Conservation (phyloP, 352 stramenopile species). For the Globisporangium carolinianum region DNA sequence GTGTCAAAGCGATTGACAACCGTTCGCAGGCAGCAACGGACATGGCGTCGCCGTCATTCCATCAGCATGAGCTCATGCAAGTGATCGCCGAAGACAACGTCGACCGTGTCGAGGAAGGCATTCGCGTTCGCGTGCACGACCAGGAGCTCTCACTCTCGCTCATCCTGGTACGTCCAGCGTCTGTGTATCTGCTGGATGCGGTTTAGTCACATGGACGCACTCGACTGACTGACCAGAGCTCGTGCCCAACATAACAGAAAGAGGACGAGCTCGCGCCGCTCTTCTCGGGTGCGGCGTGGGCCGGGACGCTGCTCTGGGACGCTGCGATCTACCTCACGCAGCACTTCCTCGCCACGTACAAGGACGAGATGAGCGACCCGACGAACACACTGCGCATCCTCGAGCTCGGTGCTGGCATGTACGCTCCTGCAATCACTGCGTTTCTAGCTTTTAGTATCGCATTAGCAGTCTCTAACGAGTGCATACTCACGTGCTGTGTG, state of each 20-base stretch:
- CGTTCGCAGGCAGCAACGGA: not conserved
- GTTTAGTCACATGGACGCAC: no score
- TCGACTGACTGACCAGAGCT: no score
- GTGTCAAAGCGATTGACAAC: no score
- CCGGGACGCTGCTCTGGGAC: slow-evolving; percentile 89
- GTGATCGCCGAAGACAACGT: slow-evolving; percentile 53
- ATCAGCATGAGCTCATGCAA: slow-evolving; percentile 13
- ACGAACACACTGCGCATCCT: slow-evolving; percentile 47
- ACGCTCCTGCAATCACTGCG: slow-evolving; percentile 9
- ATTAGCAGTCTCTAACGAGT: no score
- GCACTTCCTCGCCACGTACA: slow-evolving; percentile 47
- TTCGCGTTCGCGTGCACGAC: slow-evolving; percentile 44
- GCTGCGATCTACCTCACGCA: slow-evolving; percentile 64
- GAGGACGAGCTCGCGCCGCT: slow-evolving; percentile 88
- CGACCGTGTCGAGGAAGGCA: slow-evolving; percentile 46
- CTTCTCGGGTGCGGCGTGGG: slow-evolving; percentile 91
- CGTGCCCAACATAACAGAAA: slow-evolving; percentile 25
- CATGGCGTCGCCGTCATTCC: not conserved
- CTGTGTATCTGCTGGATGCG: not conserved
- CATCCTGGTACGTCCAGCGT: slow-evolving; percentile 34
- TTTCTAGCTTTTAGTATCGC: no score
- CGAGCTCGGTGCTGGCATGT: slow-evolving; percentile 83
- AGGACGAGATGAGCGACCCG: slow-evolving; percentile 19
- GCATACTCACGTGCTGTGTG: no score
- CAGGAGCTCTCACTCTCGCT: slow-evolving; percentile 54